Evolutionary conservation across 495 filamentous ascomycete genomes (phyloP), one percentile per base, ranked within the genome.

Genomic region (Xylaria longipes): DNA sequence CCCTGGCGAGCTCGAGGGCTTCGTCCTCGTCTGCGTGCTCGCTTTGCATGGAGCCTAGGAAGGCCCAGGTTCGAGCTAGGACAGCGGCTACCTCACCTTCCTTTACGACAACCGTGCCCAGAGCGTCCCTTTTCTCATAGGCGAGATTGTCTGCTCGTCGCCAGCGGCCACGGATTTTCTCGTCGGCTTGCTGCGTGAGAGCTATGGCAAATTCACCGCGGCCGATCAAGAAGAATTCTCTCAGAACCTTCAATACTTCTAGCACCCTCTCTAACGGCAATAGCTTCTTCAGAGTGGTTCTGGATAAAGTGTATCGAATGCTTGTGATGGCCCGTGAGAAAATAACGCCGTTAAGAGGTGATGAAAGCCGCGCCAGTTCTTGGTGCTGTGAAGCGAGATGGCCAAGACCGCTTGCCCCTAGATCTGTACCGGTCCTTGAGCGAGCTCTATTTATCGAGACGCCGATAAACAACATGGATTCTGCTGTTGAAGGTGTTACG

Each of bases 201-300:
- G 92, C 89, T 72, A 95, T 88, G 8, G 93, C 94, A 80, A 99
- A 99, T 77, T 98, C 96, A 12, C 96, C 95, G 22, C 92, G 87
- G 12, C 92, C 89, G 12, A 99, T 88, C 12, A 99, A 86, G 74
- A 97, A 92, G 78, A 97, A 98, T 62, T 95, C 89, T 66, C 94
- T 88, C 0, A 97, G 87, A 29, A 97, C 82, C 54, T 88, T 84
- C 12, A 99, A 84, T 48, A 92, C 88, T 70, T 97, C 91, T 4
- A 95, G 81, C 27, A 97, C 92, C 66, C 89, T 91, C 6, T 87
- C 85, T 31, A 93, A 80, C 0, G 95, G 95, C 11, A 98, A 82
- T 3, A 98, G 82, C 69, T 91, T 91, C 54, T 94, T 92, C 33
- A 98, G 82, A 0, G 90, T 91, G 37, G 92, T 96, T 68, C 92